Evolutionary conservation across 495 filamentous ascomycete species (phyloP).

Genomic region (Penicillium atrosanguineum): DNA sequence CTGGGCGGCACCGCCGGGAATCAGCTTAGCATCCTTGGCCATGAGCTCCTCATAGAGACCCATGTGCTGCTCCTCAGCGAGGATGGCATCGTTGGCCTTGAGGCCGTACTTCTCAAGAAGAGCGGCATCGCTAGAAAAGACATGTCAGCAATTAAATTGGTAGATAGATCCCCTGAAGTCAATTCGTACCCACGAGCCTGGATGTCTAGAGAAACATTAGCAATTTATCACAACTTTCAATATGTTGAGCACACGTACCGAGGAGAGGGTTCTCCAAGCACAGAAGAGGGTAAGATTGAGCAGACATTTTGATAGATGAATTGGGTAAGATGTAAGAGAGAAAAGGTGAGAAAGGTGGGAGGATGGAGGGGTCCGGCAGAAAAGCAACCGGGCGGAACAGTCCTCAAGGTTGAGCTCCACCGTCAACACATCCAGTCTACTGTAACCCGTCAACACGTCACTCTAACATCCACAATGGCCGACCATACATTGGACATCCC

Average conservation of each 20-base stretch:
- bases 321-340: slow-evolving; percentile 6
- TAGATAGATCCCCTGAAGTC: slow-evolving; percentile 3
- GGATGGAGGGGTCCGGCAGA: slow-evolving; percentile 28
- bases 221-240: slow-evolving; percentile 14
- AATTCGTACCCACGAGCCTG: slow-evolving; percentile 70
- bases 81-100: slow-evolving; percentile 95
- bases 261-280: slow-evolving; percentile 96
- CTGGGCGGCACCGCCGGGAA: slow-evolving; percentile 95
- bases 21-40: slow-evolving; percentile 82
- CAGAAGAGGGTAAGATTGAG: slow-evolving; percentile 76
- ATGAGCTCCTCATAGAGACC: slow-evolving; percentile 89
- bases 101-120: slow-evolving; percentile 89
- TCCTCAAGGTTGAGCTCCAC: slow-evolving; percentile 6
- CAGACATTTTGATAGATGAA: slow-evolving; percentile 56
- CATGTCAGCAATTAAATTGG: slow-evolving; percentile 3
- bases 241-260: slow-evolving; percentile 52
- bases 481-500: slow-evolving; percentile 59
- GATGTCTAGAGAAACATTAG: slow-evolving; percentile 63
- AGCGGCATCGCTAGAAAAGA: slow-evolving; percentile 51
- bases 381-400: slow-evolving; percentile 18
- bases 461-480: slow-evolving; percentile 30
- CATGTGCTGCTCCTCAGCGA: slow-evolving; percentile 87
- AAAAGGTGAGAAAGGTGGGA: slow-evolving; percentile 15
- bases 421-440: slow-evolving; percentile 2
- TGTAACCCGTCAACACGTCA: background rate